phyloP scores from a whole-genome alignment of 2,329 filamentous ascomycete genomes.

The Xylaria sp. region DNA sequence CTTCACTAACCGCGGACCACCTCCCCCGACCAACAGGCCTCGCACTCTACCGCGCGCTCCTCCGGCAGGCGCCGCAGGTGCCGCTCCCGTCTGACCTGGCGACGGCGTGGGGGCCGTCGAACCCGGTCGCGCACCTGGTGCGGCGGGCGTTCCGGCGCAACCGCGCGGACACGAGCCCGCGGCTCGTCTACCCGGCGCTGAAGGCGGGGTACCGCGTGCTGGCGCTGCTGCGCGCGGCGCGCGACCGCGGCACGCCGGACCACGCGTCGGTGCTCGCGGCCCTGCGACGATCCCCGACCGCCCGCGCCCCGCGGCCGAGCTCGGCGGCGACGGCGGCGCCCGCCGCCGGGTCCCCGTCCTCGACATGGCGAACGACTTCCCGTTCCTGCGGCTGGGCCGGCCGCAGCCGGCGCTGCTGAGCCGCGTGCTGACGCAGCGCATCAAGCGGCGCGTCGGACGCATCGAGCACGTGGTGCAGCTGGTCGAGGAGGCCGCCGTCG shows the following conservation, averaged over 20 bases:
- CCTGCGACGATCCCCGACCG: slow-evolving; percentile 44
- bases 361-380: slow-evolving; percentile 56
- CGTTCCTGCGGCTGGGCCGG: slow-evolving; percentile 69
- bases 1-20: neutral
- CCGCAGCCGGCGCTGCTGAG: slow-evolving; percentile 64
- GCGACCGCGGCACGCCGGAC: slow-evolving; percentile 40
- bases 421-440: slow-evolving; percentile 58
- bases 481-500: slow-evolving; percentile 35
- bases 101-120: slow-evolving; percentile 33
- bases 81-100: slow-evolving; percentile 53
- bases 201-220: slow-evolving; percentile 61
- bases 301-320: slow-evolving; percentile 44
- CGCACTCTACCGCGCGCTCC: slow-evolving; percentile 72
- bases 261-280: slow-evolving; percentile 46
- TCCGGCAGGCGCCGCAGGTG: slow-evolving; percentile 59
- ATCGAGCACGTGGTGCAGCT: slow-evolving; percentile 40
- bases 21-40: slow-evolving; percentile 53
- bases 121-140: slow-evolving; percentile 60
- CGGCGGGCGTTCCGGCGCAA: slow-evolving; percentile 66
- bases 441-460: slow-evolving; percentile 46
- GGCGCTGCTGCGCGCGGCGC: slow-evolving; percentile 27
- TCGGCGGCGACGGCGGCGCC: slow-evolving; percentile 50
- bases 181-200: slow-evolving; percentile 64
- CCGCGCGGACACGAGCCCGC: slow-evolving; percentile 57
- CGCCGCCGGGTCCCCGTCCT: slow-evolving; percentile 62